These are phyloP conservation scores for Gloeostereum incarnatum DNA, from an alignment of 768 basidiomycete genomes.

Conservation along the genomic window DNA sequence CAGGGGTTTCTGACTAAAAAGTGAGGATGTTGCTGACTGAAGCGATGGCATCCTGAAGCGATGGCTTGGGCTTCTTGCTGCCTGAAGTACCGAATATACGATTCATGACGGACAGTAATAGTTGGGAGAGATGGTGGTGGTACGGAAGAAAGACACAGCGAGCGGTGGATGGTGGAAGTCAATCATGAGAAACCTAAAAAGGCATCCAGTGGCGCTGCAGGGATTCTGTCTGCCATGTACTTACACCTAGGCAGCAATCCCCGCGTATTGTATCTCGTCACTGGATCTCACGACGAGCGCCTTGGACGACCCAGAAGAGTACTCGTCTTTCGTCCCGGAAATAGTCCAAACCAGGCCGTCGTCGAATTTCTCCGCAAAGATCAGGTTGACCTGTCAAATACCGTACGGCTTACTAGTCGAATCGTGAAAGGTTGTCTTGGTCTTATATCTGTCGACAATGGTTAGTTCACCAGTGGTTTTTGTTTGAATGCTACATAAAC, in stretches of 20 bases:
- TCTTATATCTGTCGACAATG: constrained; percentile 63
- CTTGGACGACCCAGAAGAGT: constrained; percentile 50
- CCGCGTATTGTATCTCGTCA: constrained; percentile 64
- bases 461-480: constrained; percentile 25
- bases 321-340: constrained; percentile 64
- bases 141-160: too few species aligned
- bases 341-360: constrained; percentile 53
- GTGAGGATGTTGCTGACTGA: constrained; percentile 40
- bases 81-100: constrained; percentile 73
- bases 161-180: too few species aligned
- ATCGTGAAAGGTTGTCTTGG: constrained; percentile 81
- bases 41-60: constrained; percentile 87
- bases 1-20: background rate
- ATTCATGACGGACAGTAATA: constrained; percentile 76
- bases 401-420: constrained; percentile 61
- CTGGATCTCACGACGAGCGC: constrained; percentile 56
- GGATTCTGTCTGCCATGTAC: too few species aligned
- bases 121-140: too few species aligned
- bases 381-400: constrained; percentile 56
- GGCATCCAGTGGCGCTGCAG: too few species aligned
- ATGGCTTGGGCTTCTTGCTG: constrained; percentile 77
- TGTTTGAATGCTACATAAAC: constrained; percentile 3
- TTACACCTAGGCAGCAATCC: constrained; percentile 64
- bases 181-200: too few species aligned
- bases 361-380: constrained; percentile 78